Base-by-base conservation (phyloP, 345 rosid species). In the Rubroshorea leprosula region DNA sequence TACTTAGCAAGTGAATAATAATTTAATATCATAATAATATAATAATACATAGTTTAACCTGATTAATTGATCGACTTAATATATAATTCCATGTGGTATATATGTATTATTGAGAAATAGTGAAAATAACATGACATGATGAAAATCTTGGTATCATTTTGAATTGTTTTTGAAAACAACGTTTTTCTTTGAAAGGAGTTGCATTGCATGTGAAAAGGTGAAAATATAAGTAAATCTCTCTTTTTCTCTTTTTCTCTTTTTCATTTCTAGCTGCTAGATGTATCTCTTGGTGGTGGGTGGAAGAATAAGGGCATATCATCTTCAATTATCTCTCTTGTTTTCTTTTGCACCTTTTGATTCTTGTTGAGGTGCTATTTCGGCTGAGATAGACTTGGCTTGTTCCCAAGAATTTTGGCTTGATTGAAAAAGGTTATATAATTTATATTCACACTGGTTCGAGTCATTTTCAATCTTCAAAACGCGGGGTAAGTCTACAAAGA, bases 351-450 rank as follows among this genome's bases (percentile, higher is more conserved):
- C 2, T 41, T 26, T 0, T 14, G 41, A n/a, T 61, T 57, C 35
- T 57, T 24, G 45, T 35, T 54, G 43, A 48, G 60, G 58, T 31
- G 52, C 49, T 44, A 46, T 38, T 63, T 55, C 54, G 51, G 23
- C 57, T 27, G 10, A 31, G 65, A 23, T 57, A 47, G 68, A 64
- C 53, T 55, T 58, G 4, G 64, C 27, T 46, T 58, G 52, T 58
- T 46, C 23, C 66, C 69, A 48, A 31, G 57, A 66, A 21, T 59
- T 67, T 63, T 70, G 63, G 69, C 67, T 70, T 49, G 50, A 51
- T 51, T 54, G 49, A 12, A 65, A 60, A 60, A 23, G 68, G 58
- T 35, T 35, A 6, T n/a, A n/a, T n/a, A n/a, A 23, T 52, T 51
- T 29, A 21, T 52, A 61, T 61, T 29, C 29, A 23, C 47, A 23